Evolutionary conservation across 176 grass and related monocot species (phyloP), one percentile per base, ranked within the genome.

Genomic region (Rhynchospora tenuis): DNA sequence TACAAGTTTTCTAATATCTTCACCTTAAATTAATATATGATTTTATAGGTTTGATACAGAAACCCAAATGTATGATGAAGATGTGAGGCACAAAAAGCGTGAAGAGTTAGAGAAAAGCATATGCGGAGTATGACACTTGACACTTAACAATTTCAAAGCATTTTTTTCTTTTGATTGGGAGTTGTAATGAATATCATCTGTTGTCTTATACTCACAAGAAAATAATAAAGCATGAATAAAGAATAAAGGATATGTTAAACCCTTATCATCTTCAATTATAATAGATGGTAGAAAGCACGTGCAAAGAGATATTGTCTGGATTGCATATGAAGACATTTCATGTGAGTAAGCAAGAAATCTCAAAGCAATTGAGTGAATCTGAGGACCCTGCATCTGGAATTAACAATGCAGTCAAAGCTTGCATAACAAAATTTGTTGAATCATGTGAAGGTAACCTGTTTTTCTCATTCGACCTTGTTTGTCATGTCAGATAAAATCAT

Each of bases 371-470:
- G 47, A 82, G 63, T 43, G 3, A 82, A 54, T 13, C 14, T 19
- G 80, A 68, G 24, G 58, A 63, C 20, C 58, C 78, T 45, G 47
- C 59, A 81, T 50, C 45, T 65, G 59, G 24, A 82, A 68, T 68
- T 7, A 29, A 65, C 5, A 22, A 68, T 67, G 61, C 59, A 50
- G 63, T 82, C 22, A 65, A 82, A 28, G 22, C 23, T 68, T 68
- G 80, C 62, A 51, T 82, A 3, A 68, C 59, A 19, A 82, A 82
- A 68, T 82, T 82, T 65, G 59, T 82, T 14, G 80, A 82, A 47
- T 82, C 80, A 67, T 82, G 80, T 29, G 47, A 67, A 50, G 59
- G 80, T 82, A 80, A 80, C 9, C 20, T 27, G 12, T 38, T 29
- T 54, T 9, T 52, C 45, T 27, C 47, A 54, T 29, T 54, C 0